Evolutionary conservation across 208 protist species (phyloP).

Genomic region (Herpetomonas samuelpessoai): DNA sequence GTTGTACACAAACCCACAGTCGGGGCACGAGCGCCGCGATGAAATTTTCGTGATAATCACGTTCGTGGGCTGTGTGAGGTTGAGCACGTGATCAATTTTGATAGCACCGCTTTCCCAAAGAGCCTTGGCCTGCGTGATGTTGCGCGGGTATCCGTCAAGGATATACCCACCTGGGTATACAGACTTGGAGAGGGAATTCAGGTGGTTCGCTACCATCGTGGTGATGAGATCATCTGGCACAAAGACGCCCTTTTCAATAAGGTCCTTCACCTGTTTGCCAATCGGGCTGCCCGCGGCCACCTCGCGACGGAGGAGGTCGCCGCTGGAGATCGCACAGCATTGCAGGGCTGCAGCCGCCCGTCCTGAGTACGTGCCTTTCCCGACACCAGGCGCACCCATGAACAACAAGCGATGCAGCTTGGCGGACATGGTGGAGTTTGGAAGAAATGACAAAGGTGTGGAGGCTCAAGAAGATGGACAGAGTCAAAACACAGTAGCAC

Average conservation of each 20-base stretch:
- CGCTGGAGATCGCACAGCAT: slow-evolving; percentile 84
- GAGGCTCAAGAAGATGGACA: slow-evolving; percentile 2
- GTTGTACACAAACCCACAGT: slow-evolving; percentile 83
- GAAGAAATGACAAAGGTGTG: not conserved
- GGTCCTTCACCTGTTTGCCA: slow-evolving; percentile 37
- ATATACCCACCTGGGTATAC: slow-evolving; percentile 65
- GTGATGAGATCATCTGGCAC: slow-evolving; percentile 77
- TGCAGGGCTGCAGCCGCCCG: slow-evolving; percentile 71
- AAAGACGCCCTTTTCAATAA: slow-evolving; percentile 67
- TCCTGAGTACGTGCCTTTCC: slow-evolving; percentile 92
- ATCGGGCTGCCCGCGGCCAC: slow-evolving; percentile 36
- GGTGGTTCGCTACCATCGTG: slow-evolving; percentile 48
- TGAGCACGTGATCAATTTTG: slow-evolving; percentile 71
- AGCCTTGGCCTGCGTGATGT: slow-evolving; percentile 71
- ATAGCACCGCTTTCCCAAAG: slow-evolving; percentile 46
- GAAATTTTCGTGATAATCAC: slow-evolving; percentile 77
- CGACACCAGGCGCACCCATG: slow-evolving; percentile 88
- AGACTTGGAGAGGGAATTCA: slow-evolving; percentile 17
- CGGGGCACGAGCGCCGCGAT: slow-evolving; percentile 57
- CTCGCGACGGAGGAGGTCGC: slow-evolving; percentile 91
- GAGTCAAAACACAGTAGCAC: not conserved
- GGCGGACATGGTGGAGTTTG: slow-evolving; percentile 16
- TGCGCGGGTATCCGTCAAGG: slow-evolving; percentile 93
- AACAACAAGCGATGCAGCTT: slow-evolving; percentile 67
- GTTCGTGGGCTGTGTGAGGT: slow-evolving; percentile 64